Base-by-base conservation (phyloP, 2,329 filamentous ascomycete species). In the Monosporascus sp. region DNA sequence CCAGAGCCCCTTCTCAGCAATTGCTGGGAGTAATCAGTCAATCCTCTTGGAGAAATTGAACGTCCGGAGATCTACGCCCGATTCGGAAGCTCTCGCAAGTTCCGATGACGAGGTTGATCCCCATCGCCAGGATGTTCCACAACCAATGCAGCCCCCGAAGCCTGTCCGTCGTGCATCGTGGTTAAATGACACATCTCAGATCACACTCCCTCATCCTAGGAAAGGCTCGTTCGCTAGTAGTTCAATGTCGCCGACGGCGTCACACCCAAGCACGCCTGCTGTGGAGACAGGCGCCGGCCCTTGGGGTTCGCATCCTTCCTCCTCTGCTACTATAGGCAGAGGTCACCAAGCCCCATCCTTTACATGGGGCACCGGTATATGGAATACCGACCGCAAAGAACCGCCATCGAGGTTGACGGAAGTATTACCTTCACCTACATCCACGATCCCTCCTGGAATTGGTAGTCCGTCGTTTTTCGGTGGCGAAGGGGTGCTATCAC, bases 41-140 rank as follows among this genome's bases (percentile, higher is more conserved):
- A 75, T 86, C 40, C 74, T 89, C 48, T 78, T 90, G 37, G 89
- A 93, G 49, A 94, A 91, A 69, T 78, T 87, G 49, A 88, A 89
- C 64, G 80, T 86, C 52, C 84, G 92, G 63, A 88, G 89, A 51
- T 91, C 91, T 7, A 97, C 93, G 1, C 93, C 93, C 22, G 94
- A 97, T 68, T 97, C 92, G 3, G 93, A 97, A 68, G 93, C 90
- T 50, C 76, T 97, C 55, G 91, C 88, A 50, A 97, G 93, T 60
- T 97, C 92, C 14, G 94, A 97, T 70, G 94, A 97, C 69, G 94
- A 99, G 70, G 80, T 77, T 53, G 88, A 96, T 56, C 79, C 84
- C 66, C 78, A 81, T 60, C 78, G 78, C 45, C 76, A 82, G 60
- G 81, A 80, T 53, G 70, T 67, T 63, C 72, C 72, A 58, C 77